These are phyloP conservation scores for Apiotrichum gamsii DNA, from an alignment of 1,284 basidiomycete species.

Conservation along the genomic window DNA sequence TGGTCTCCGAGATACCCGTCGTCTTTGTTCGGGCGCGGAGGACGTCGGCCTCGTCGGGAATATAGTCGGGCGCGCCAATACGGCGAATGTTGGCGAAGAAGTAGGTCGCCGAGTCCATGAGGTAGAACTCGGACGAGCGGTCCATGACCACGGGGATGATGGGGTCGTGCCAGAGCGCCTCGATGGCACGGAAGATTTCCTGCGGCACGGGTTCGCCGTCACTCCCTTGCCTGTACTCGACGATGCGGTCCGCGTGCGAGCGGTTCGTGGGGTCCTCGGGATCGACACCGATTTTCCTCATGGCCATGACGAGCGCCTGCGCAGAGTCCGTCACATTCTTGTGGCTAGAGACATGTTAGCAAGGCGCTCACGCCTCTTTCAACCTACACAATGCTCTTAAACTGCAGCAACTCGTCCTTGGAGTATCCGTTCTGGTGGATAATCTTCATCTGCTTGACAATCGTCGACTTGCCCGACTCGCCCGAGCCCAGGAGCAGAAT, in stretches of 20 bases:
- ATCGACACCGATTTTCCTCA: conserved; percentile 82
- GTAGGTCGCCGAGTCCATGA: conserved; percentile 93
- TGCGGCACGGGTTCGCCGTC: conserved; percentile 46
- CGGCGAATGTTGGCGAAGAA: conserved; percentile 82
- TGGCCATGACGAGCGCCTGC: conserved; percentile 79
- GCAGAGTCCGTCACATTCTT: conserved; percentile 75
- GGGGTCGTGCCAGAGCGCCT: conserved; percentile 83
- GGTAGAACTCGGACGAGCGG: conserved; percentile 79
- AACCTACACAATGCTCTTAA: conserved; percentile 62
- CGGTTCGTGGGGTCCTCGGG: conserved; percentile 70
- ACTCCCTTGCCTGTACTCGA: conserved; percentile 50
- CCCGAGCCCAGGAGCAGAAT: conserved; percentile 81
- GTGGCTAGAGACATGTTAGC: conserved; percentile 45
- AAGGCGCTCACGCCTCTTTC: neutral
- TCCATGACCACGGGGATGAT: conserved; percentile 82
- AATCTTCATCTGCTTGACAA: conserved; percentile 99
- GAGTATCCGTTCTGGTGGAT: conserved; percentile 93
- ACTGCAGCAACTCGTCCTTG: conserved; percentile 69
- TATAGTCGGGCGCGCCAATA: conserved; percentile 71
- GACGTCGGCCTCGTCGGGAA: conserved; percentile 84
- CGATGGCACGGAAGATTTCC: conserved; percentile 66
- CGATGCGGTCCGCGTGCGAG: conserved; percentile 53
- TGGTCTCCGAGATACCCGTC: conserved; percentile 87
- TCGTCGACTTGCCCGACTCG: conserved; percentile 89
- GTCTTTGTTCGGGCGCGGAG: conserved; percentile 84